phyloP scores from a whole-genome alignment of 1,284 basidiomycete species.

The Sutorius eximius region DNA sequence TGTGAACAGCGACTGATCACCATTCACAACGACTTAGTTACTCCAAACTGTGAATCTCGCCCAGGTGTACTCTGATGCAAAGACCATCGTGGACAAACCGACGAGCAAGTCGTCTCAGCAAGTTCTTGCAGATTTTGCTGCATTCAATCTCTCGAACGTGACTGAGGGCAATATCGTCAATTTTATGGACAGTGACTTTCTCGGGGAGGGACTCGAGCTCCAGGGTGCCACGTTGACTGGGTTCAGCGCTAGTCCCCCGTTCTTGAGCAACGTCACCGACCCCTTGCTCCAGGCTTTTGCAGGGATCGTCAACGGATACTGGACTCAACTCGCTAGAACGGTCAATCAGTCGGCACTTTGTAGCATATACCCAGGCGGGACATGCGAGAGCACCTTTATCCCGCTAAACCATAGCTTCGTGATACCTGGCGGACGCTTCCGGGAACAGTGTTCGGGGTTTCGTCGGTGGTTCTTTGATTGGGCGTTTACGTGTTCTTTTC shows the following conservation, averaged over 20 bases:
- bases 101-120: slow-evolving; percentile 63
- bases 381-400: slow-evolving; percentile 82
- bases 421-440: slow-evolving; percentile 79
- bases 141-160: slow-evolving; percentile 45
- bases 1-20: background rate
- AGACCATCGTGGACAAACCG: slow-evolving; percentile 92
- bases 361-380: slow-evolving; percentile 42
- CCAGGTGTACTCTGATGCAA: slow-evolving; percentile 75
- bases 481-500: slow-evolving; percentile 1
- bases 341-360: slow-evolving; percentile 77
- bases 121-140: slow-evolving; percentile 71
- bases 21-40: slow-evolving; percentile 45
- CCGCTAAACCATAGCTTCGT: slow-evolving; percentile 90
- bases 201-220: slow-evolving; percentile 84
- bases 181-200: slow-evolving; percentile 79
- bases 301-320: slow-evolving; percentile 78
- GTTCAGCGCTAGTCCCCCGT: slow-evolving; percentile 66
- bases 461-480: slow-evolving; percentile 6
- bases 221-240: slow-evolving; percentile 60
- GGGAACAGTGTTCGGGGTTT: slow-evolving; percentile 59
- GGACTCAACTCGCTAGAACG: slow-evolving; percentile 74
- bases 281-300: slow-evolving; percentile 73
- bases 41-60: slow-evolving; percentile 87
- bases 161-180: slow-evolving; percentile 62
- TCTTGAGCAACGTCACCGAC: slow-evolving; percentile 73